Percentiles rank a stretch among this genome's conserved stretches.
Evolutionary conservation across 768 basidiomycete species (phyloP).

Genomic region (Suillus decipiens): DNA sequence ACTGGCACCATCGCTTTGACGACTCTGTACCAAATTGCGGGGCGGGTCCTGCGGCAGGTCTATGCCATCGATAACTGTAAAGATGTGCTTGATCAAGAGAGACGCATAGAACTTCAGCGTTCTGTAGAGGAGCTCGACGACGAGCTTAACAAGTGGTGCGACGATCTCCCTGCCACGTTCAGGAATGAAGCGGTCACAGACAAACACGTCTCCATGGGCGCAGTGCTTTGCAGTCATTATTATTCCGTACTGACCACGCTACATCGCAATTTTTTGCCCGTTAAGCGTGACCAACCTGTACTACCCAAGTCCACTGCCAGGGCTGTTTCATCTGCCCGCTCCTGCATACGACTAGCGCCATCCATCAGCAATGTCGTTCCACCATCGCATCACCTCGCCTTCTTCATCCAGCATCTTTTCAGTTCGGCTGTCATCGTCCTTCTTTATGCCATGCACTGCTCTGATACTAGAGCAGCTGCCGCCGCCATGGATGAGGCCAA

Average conservation of each 20-base stretch:
- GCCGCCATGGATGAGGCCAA: constrained; percentile 84
- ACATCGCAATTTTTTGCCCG: constrained; percentile 85
- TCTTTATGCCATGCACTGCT: constrained; percentile 82
- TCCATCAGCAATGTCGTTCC: constrained; percentile 85
- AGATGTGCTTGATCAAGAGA: constrained; percentile 72
- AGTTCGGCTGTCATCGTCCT: constrained; percentile 86
- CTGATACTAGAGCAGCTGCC: constrained; percentile 62
- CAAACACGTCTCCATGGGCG: constrained; percentile 83
- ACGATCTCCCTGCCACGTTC: constrained; percentile 72
- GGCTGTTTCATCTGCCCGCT: constrained; percentile 82
- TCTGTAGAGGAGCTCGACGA: constrained; percentile 78
- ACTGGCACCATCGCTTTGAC: constrained; percentile 75
- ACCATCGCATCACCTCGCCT: constrained; percentile 82
- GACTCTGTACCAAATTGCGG: constrained; percentile 82
- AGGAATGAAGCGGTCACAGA: constrained; percentile 73
- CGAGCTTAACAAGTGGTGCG: constrained; percentile 82
- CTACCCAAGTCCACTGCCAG: constrained; percentile 74
- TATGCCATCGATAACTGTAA: constrained; percentile 80
- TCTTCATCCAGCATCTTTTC: constrained; percentile 89
- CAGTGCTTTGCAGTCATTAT: constrained; percentile 85
- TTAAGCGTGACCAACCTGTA: constrained; percentile 68
- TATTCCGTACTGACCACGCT: constrained; percentile 86
- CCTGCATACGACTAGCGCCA: constrained; percentile 82
- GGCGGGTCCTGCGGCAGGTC: constrained; percentile 78
- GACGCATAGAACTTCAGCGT: constrained; percentile 72